Evolutionary conservation across 495 filamentous ascomycete species (phyloP), one percentile per base, ranked within the genome.

Genomic region (Penicillium daleae): DNA sequence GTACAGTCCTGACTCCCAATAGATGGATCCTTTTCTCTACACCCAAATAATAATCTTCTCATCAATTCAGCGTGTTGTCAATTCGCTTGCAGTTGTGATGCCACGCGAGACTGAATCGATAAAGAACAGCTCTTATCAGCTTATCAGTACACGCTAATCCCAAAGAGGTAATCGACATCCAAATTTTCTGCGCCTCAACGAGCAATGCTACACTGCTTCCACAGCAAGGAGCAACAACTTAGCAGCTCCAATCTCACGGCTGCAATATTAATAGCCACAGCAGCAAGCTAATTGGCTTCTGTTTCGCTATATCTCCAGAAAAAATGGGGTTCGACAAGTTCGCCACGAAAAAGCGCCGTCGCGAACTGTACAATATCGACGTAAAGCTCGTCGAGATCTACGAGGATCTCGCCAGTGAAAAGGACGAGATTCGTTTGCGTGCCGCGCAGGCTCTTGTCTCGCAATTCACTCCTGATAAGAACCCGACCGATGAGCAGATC

Each of bases 331-430:
- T 59, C 53, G 60, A 68, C 58, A 31, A 59, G 21, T 63, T 53
- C 63, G 67, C 59, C 42, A 67, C 76, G 31, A 81, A 71, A 60
- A 84, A 85, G 66, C 74, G 83, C 57, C 75, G 72, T 49, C 74
- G 82, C 63, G 81, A 83, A 66, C 57, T 64, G 26, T 70, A 76
- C 70, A 78, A 78, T 61, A 70, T 83, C 61, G 76, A 83, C 66
- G 73, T 72, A 33, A 79, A 83, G 63, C 70, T 81, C 58, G 78
- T 85, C 13, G 83, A 84, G 66, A 83, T 84, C 51, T 85, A 83
- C 59, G 83, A 85, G 52, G 83, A 85, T 66, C 76, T 85, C 56
- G 80, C 82, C 51, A 83, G 71, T 66, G 78, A 82, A 46, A 78
- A 82, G 49, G 82, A 85, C 56, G 75, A 82, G 48, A 78, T 84